Conservation (phyloP, 1,139 yeast species). For the Pichia sp. region DNA sequence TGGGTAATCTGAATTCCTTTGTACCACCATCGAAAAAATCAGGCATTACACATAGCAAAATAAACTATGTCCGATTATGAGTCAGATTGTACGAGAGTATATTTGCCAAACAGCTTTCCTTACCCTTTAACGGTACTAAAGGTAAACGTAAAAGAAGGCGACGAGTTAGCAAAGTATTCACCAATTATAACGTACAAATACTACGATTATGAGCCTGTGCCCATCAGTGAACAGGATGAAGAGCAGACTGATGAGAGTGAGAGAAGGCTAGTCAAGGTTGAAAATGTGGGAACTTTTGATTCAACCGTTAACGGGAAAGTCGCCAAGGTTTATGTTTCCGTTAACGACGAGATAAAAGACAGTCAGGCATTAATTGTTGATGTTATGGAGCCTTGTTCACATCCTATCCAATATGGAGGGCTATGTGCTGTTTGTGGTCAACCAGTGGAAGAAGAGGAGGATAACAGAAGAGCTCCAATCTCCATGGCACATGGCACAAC, state of each 20-base stretch:
- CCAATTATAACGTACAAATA: conserved; percentile 60
- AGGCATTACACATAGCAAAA: background rate
- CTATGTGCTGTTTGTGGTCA: conserved; percentile 92
- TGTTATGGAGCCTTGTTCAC: conserved; percentile 81
- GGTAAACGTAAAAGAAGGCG: conserved; percentile 44
- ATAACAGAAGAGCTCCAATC: conserved; percentile 78
- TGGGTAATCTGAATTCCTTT: background rate
- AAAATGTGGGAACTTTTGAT: conserved; percentile 69
- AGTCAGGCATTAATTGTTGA: conserved; percentile 47
- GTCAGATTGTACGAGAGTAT: conserved; percentile 32
- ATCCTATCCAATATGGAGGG: conserved; percentile 94
- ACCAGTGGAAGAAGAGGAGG: conserved; percentile 75
- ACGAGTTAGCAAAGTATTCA: conserved; percentile 46
- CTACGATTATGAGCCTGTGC: conserved; percentile 63
- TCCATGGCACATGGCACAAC: conserved; percentile 87
- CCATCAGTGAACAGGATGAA: conserved; percentile 41
- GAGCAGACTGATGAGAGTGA: conserved; percentile 35
- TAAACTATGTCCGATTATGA: conserved; percentile 24
- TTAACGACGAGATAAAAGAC: conserved; percentile 59
- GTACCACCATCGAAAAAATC: background rate
- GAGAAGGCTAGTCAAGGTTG: conserved; percentile 39
- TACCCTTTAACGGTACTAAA: conserved; percentile 66
- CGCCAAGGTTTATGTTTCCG: conserved; percentile 44
- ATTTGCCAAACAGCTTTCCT: conserved; percentile 54
- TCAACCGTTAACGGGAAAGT: conserved; percentile 77